Percentiles rank a stretch among this genome's conserved stretches.
phyloP scores from a whole-genome alignment of 441 rosid species.

The Arabidopsis hybrid region DNA sequence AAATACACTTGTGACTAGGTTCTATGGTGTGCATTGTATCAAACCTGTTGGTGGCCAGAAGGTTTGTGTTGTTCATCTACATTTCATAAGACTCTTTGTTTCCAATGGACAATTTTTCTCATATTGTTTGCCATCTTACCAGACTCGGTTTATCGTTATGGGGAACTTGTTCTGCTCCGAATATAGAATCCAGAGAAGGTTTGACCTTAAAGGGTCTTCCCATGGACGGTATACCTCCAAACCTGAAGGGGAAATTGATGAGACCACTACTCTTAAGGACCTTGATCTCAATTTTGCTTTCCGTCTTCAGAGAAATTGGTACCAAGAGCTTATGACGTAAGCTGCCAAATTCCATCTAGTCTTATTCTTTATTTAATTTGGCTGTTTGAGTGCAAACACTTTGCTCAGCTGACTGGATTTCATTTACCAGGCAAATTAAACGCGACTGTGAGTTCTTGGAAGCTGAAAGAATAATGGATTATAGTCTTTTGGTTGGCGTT shows the following conservation, averaged over 20 bases:
- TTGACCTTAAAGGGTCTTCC: constrained; percentile 97
- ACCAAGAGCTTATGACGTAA: constrained; percentile 83
- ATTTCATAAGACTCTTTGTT: not conserved
- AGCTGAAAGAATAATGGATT: constrained; percentile 95
- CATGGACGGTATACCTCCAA: constrained; percentile 91
- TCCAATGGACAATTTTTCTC: constrained; percentile 12
- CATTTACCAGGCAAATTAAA: constrained; percentile 75
- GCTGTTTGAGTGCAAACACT: not conserved
- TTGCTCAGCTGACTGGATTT: not conserved
- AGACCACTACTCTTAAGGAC: constrained; percentile 92
- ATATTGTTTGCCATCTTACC: constrained; percentile 41
- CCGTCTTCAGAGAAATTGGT: constrained; percentile 85
- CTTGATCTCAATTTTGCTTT: constrained; percentile 90
- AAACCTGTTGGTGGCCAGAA: constrained; percentile 94
- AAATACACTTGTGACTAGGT: constrained; percentile 87
- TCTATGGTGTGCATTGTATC: constrained; percentile 96
- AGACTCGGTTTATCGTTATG: constrained; percentile 92
- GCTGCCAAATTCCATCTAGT: constrained; percentile 21
- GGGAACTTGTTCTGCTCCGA: constrained; percentile 93
- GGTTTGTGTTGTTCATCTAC: constrained; percentile 51
- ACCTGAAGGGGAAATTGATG: constrained; percentile 88
- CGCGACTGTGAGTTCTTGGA: constrained; percentile 93
- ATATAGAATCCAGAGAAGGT: constrained; percentile 83
- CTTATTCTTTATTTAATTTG: not conserved
- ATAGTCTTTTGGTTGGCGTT: constrained; percentile 87